Base-by-base conservation (phyloP, 1,139 yeast species). In the Kodamaea ohmeri region DNA sequence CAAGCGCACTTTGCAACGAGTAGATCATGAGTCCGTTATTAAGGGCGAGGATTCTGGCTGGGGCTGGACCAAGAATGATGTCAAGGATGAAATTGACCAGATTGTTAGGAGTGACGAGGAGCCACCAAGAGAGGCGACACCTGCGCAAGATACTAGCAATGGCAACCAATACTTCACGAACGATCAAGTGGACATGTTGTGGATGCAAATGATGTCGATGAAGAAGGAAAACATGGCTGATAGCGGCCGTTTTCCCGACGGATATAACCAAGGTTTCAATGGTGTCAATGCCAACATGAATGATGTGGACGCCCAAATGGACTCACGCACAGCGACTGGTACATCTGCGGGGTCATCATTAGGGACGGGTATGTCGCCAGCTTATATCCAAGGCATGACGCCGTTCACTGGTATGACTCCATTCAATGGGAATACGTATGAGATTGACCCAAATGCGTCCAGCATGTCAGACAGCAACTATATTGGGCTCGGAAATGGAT, bases 131-230 rank as follows among this genome's bases (percentile, higher is more conserved):
- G 20, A 15, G 20, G 12, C 30, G 6, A 16, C 20, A 6, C 30
- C 30, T 7, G 30, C 30, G 8, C 26, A 17, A 4, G 26, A 31
- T 13, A 4, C 16, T 16, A 11, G 4, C 18, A 20, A 31, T 12
- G 13, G 6, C 8, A 15, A 7, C 9, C 3, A 18, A 5, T 43
- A 43, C 21, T 43, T 42, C 18, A 47, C 55, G 5, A 52, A 52
- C 29, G 56, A 55, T 21, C 53, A 54, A 34, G 47, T 60, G 34
- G 66, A 61, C 42, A 47, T 50, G 15, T 43, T 60, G 31, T 61
- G 66, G 66, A 37, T 61, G 30, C 61, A 54, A 37, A 58, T 60
- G 61, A 53, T 61, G 56, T 47, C 56, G 16, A 41, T 15, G 20
- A 27, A 11, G 12, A 27, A 27, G 13, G 30, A 27, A 6, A 11